These are phyloP conservation scores for Paraurostyla sp. DNA, from an alignment of 73 alveolate species.

Conservation along the genomic window DNA sequence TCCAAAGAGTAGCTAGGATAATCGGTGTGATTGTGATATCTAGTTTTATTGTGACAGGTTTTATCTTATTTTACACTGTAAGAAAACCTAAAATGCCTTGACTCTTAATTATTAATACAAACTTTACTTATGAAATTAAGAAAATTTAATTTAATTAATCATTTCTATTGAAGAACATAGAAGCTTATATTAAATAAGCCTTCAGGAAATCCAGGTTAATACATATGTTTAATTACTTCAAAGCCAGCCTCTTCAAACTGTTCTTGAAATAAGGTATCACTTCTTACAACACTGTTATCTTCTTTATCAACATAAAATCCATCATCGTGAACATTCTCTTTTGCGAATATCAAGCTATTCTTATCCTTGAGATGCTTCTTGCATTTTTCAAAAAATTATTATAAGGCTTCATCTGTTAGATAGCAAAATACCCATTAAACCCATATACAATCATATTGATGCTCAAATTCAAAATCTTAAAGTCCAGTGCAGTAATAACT, in stretches of 20 bases:
- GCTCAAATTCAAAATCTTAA: slow-evolving; percentile 72
- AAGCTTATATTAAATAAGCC: slow-evolving; percentile 67
- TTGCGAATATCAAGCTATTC: slow-evolving; percentile 71
- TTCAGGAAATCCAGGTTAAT: slow-evolving; percentile 68
- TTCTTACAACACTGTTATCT: slow-evolving; percentile 76
- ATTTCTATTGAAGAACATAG: slow-evolving; percentile 49
- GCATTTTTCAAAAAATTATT: slow-evolving; percentile 66
- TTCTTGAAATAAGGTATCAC: slow-evolving; percentile 48
- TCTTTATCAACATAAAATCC: slow-evolving; percentile 72
- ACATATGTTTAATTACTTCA: slow-evolving; percentile 46
- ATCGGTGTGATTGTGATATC: not conserved
- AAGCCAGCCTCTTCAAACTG: slow-evolving; percentile 77
- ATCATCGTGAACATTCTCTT: slow-evolving; percentile 78
- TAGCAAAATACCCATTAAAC: slow-evolving; percentile 82
- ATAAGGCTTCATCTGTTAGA: slow-evolving; percentile 77
- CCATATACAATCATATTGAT: slow-evolving; percentile 85
- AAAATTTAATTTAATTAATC: not conserved
- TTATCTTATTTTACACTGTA: slow-evolving; percentile 26
- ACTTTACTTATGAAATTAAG: not conserved
- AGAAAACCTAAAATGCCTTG: slow-evolving; percentile 40
- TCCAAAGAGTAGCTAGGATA: not conserved
- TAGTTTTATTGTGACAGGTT: not conserved
- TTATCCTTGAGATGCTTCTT: slow-evolving; percentile 53
- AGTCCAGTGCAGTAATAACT: slow-evolving; percentile 71
- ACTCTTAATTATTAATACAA: not conserved